Conservation (phyloP, 495 filamentous ascomycete genomes). For the Hypoxylon trugodes region DNA sequence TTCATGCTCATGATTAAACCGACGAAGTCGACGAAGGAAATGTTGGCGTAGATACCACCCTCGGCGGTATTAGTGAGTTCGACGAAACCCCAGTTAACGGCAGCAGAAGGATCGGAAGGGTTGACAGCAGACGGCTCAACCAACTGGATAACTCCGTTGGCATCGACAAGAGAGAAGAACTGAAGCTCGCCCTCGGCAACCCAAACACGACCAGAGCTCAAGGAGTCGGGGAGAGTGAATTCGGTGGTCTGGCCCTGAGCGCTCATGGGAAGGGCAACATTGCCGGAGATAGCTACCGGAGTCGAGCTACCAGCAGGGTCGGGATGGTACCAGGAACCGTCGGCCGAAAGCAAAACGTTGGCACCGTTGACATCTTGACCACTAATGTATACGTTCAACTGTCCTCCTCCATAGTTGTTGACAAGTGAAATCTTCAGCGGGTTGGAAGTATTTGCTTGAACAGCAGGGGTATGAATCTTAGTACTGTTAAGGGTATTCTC, state of each 20-base stretch:
- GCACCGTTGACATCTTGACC: constrained; percentile 44
- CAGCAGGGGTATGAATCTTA: not conserved
- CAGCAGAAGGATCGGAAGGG: constrained; percentile 52
- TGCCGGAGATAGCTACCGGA: constrained; percentile 43
- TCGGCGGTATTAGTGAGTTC: constrained; percentile 53
- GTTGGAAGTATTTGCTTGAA: not conserved
- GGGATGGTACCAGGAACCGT: constrained; percentile 51
- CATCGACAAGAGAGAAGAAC: constrained; percentile 49
- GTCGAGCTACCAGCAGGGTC: constrained; percentile 30
- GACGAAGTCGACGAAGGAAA: constrained; percentile 60
- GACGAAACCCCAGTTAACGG: constrained; percentile 57
- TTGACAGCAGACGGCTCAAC: constrained; percentile 55
- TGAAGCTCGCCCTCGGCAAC: constrained; percentile 52
- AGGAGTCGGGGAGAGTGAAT: constrained; percentile 51
- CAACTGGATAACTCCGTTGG: constrained; percentile 40
- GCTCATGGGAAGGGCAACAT: constrained; percentile 44
- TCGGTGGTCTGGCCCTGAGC: constrained; percentile 44
- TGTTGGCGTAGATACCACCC: constrained; percentile 53
- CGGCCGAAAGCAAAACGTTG: constrained; percentile 47
- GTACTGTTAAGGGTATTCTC: constrained; percentile 46
- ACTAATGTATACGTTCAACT: constrained; percentile 51
- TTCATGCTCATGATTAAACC: constrained; percentile 52
- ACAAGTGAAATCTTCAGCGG: constrained; percentile 42
- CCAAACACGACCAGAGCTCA: constrained; percentile 54
- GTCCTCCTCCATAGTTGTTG: constrained; percentile 52